phyloP scores from a whole-genome alignment of 768 basidiomycete genomes.

The Mycena crocata region DNA sequence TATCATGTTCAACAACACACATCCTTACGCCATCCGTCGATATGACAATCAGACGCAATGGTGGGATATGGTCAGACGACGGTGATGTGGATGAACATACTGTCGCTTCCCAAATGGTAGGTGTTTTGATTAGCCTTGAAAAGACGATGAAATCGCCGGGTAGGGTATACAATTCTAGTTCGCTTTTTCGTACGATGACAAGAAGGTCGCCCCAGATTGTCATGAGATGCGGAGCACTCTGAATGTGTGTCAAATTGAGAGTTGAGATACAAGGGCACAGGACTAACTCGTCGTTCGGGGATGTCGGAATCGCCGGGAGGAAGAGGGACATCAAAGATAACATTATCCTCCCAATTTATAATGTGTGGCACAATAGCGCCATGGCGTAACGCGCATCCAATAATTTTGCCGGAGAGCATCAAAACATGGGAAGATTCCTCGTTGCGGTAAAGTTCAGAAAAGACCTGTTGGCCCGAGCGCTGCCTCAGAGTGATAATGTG shows the following conservation, averaged over 20 bases:
- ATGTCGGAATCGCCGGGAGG: slow-evolving; percentile 6
- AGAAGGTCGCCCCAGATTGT: not conserved
- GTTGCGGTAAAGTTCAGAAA: slow-evolving; percentile 9
- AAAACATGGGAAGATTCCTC: slow-evolving; percentile 20
- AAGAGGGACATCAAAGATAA: slow-evolving; percentile 1
- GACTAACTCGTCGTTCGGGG: slow-evolving; percentile 5
- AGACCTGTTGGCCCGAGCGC: not conserved
- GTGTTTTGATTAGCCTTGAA: not conserved
- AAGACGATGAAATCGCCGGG: not conserved
- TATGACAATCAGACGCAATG: slow-evolving; percentile 3
- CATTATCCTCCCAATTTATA: slow-evolving; percentile 2
- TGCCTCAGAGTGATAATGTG: slow-evolving; percentile 8
- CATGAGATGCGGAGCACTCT: slow-evolving; percentile 23
- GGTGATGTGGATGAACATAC: not conserved
- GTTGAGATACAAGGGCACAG: not conserved
- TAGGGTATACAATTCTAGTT: slow-evolving; percentile 14
- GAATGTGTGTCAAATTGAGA: not conserved
- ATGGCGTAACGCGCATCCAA: slow-evolving; percentile 15
- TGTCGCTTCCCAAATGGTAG: slow-evolving; percentile 14
- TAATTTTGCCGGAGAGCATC: slow-evolving; percentile 14
- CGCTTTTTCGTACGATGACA: not conserved
- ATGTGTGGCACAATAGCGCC: slow-evolving; percentile 9
- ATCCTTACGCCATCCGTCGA: not conserved
- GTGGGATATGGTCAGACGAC: too few species aligned
- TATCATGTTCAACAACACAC: not conserved